These are phyloP conservation scores for Cyclostephanos tholiformis DNA, from an alignment of 108 stramenopile species.

Conservation along the genomic window DNA sequence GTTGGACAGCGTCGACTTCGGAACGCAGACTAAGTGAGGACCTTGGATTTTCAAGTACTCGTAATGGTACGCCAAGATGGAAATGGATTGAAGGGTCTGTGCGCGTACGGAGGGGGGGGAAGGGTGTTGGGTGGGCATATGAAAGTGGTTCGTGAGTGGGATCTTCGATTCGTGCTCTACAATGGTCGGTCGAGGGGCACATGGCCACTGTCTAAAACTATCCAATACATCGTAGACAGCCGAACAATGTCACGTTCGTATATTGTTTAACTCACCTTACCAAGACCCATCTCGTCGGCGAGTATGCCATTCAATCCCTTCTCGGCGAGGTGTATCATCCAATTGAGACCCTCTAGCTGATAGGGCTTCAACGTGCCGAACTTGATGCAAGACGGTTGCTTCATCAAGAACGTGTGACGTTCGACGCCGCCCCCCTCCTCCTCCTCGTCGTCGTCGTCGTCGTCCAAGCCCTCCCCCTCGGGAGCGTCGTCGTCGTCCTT, in stretches of 20 bases:
- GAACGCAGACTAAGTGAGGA: slow-evolving; percentile 95
- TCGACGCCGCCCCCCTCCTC: slow-evolving; percentile 62
- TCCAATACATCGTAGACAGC: too few relatives aligned
- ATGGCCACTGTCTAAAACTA: too few relatives aligned
- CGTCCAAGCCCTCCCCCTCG: slow-evolving; percentile 39
- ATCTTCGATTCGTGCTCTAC: neutral
- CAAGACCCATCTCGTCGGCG: slow-evolving; percentile 87
- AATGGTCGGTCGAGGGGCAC: too few relatives aligned
- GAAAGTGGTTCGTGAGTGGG: neutral
- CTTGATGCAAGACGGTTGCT: slow-evolving; percentile 91
- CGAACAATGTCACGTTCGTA: too few relatives aligned
- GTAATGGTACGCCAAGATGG: slow-evolving; percentile 85
- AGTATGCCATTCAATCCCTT: slow-evolving; percentile 95
- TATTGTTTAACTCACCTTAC: slow-evolving; percentile 23
- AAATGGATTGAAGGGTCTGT: slow-evolving; percentile 96
- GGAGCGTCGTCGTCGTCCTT: slow-evolving; percentile 45
- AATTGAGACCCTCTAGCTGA: slow-evolving; percentile 96
- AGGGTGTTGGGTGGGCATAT: neutral
- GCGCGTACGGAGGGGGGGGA: slow-evolving; percentile 4
- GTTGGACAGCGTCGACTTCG: slow-evolving; percentile 96
- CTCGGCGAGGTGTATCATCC: slow-evolving; percentile 96
- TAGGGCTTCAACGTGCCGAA: slow-evolving; percentile 88
- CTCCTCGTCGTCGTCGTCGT: slow-evolving; percentile 69
- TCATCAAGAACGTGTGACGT: slow-evolving; percentile 77
- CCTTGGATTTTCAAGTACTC: slow-evolving; percentile 70